Percentiles rank a stretch among this genome's conserved stretches.
phyloP scores from a whole-genome alignment of 495 filamentous ascomycete species.

The Tuber melanosporum region DNA sequence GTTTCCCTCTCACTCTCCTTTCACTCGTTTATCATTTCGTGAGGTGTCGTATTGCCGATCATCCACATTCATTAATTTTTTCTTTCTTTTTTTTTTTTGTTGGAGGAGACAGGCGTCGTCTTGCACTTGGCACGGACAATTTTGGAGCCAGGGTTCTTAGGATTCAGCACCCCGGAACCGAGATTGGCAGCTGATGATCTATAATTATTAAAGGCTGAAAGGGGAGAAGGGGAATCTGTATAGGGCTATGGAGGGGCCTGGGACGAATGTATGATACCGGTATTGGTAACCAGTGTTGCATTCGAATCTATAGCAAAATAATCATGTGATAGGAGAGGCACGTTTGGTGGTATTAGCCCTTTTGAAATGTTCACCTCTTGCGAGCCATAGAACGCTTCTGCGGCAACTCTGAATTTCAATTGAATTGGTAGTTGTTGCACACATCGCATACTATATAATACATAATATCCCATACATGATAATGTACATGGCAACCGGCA shows the following conservation, averaged over 20 bases:
- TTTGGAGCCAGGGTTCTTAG: conserved; percentile 9
- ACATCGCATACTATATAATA: not conserved
- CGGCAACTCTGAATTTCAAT: not conserved
- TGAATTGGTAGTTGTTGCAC: not conserved
- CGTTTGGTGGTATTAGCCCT: not conserved
- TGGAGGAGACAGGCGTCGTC: conserved; percentile 8
- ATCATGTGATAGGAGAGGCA: not conserved
- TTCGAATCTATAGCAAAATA: not conserved
- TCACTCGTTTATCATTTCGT: conserved; percentile 13
- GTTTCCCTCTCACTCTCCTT: not conserved
- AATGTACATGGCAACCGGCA: not conserved
- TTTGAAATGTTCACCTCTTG: not conserved
- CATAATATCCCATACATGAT: not conserved
- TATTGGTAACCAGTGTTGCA: conserved; percentile 8
- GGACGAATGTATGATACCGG: not conserved
- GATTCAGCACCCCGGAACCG: conserved; percentile 9
- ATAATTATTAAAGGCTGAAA: conserved; percentile 3
- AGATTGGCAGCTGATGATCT: conserved; percentile 13
- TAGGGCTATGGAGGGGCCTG: conserved; percentile 6
- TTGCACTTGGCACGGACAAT: conserved; percentile 4
- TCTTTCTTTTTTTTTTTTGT: conserved; percentile 19
- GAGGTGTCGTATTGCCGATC: not conserved
- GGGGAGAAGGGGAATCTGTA: not conserved
- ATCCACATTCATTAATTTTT: conserved; percentile 11
- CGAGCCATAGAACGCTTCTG: not conserved